phyloP scores from a whole-genome alignment of 2,329 filamentous ascomycete species.

The Trichophyton rubrum region DNA sequence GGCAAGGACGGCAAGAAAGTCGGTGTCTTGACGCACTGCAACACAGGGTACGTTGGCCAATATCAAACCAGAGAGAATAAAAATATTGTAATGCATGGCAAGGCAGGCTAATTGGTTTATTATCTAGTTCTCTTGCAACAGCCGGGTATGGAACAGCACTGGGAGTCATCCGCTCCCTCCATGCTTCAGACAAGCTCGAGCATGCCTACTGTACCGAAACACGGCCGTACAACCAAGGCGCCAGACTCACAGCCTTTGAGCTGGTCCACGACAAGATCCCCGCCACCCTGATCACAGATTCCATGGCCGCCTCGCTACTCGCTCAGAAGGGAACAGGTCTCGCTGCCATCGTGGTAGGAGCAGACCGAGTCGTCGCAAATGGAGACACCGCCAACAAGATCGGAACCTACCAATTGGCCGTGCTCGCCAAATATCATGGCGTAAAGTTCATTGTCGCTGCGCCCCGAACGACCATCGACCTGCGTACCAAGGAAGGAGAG shows the following conservation, averaged over 20 bases:
- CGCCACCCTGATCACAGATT: constrained; percentile 84
- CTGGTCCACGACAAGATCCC: constrained; percentile 89
- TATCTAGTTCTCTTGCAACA: constrained; percentile 69
- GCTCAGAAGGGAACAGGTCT: constrained; percentile 50
- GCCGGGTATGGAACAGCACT: constrained; percentile 95
- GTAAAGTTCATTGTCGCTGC: constrained; percentile 93
- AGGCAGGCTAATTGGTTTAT: not conserved
- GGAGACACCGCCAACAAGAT: constrained; percentile 99
- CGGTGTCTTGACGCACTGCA: constrained; percentile 93
- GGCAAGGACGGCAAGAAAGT: constrained; percentile 44
- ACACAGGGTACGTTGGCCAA: constrained; percentile 57
- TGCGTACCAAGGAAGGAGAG: constrained; percentile 61
- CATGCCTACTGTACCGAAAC: constrained; percentile 96
- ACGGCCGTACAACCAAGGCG: constrained; percentile 94
- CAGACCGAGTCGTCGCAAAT: constrained; percentile 88
- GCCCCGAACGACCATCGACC: constrained; percentile 85
- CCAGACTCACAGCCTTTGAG: constrained; percentile 87
- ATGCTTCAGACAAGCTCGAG: constrained; percentile 51
- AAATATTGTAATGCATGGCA: too few species aligned
- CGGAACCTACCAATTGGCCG: constrained; percentile 82
- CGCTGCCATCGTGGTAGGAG: constrained; percentile 80
- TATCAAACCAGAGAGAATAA: not conserved
- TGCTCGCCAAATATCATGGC: constrained; percentile 77
- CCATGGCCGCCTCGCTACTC: constrained; percentile 86
- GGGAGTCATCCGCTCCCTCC: constrained; percentile 79